Conservation (phyloP, 768 basidiomycete species). For the Daedaleopsis nitida region DNA sequence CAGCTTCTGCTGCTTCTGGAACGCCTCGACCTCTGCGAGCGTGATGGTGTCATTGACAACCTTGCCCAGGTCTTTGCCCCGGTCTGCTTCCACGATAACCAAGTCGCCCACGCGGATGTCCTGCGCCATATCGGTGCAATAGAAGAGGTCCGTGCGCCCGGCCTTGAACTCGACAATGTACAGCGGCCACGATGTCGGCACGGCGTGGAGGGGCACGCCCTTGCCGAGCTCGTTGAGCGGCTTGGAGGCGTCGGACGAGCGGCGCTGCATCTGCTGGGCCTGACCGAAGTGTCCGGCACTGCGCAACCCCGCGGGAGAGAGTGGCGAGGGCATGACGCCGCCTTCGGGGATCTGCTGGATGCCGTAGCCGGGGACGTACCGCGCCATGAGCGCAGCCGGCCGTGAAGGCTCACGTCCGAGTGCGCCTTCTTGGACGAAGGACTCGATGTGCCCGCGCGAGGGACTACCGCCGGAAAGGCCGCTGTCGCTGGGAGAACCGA, state of each 20-base stretch:
- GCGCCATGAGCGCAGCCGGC: constrained; percentile 47
- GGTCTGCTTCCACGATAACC: constrained; percentile 96
- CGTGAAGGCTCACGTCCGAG: constrained; percentile 32
- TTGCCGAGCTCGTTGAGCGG: constrained; percentile 70
- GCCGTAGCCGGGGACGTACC: constrained; percentile 66
- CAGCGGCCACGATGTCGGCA: constrained; percentile 85
- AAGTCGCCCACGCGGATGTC: constrained; percentile 83
- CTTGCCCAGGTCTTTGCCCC: constrained; percentile 91
- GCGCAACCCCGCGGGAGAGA: constrained; percentile 49
- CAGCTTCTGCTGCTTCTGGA: constrained; percentile 75
- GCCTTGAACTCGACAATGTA: constrained; percentile 99
- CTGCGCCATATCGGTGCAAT: constrained; percentile 69
- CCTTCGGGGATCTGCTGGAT: constrained; percentile 55
- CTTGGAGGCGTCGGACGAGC: constrained; percentile 41
- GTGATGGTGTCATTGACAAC: constrained; percentile 92
- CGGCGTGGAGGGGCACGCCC: constrained; percentile 83
- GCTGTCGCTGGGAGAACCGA: constrained; percentile 65
- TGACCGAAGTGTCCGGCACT: constrained; percentile 15
- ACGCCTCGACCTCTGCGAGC: constrained; percentile 85
- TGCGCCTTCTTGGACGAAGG: constrained; percentile 40
- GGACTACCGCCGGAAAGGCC: constrained; percentile 58
- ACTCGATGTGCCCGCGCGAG: constrained; percentile 44
- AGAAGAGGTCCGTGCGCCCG: constrained; percentile 93
- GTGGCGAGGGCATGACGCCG: constrained; percentile 50
- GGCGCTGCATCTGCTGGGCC: constrained; percentile 34